These are phyloP conservation scores for Xylariaceae sp. DNA, from an alignment of 2,329 filamentous ascomycete species.

Conservation along the genomic window DNA sequence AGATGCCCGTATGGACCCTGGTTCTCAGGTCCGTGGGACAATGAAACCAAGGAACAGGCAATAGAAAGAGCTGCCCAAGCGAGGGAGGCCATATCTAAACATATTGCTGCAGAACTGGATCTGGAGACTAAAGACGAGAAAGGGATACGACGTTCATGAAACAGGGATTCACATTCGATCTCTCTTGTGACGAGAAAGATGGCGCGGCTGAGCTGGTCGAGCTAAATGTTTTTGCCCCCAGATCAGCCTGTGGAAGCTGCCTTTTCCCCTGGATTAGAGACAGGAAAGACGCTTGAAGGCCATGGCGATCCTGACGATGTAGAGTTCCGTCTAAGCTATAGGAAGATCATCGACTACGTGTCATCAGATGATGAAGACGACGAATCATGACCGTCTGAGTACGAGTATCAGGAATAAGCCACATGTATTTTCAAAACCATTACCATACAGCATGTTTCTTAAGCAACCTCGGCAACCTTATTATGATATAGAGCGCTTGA, in stretches of 20 bases:
- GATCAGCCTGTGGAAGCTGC: conserved; percentile 42
- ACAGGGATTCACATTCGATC: conserved; percentile 43
- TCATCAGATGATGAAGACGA: too few relatives aligned
- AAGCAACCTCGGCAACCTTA: too few relatives aligned
- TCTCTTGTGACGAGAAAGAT: conserved; percentile 32
- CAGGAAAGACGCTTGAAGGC: conserved; percentile 23
- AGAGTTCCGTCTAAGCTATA: conserved; percentile 29
- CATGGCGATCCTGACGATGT: conserved; percentile 13
- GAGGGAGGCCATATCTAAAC: conserved; percentile 18
- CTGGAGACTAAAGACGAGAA: conserved; percentile 17
- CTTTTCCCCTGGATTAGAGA: conserved; percentile 44
- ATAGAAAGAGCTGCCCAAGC: conserved; percentile 19
- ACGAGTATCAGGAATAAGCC: too few relatives aligned
- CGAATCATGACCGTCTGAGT: too few relatives aligned
- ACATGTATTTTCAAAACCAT: too few relatives aligned
- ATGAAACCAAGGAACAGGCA: too few relatives aligned
- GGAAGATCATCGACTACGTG: not conserved
- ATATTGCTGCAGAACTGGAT: conserved; percentile 28
- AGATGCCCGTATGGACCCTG: conserved; percentile 36
- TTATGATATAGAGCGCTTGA: too few relatives aligned
- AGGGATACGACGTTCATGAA: conserved; percentile 29
- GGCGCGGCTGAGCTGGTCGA: conserved; percentile 35
- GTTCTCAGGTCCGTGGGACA: too few relatives aligned
- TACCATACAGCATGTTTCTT: too few relatives aligned
- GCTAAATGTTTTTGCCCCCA: conserved; percentile 42